phyloP scores from a whole-genome alignment of 371 early-diverging fungal species.

The Rhizopus stolonifer region DNA sequence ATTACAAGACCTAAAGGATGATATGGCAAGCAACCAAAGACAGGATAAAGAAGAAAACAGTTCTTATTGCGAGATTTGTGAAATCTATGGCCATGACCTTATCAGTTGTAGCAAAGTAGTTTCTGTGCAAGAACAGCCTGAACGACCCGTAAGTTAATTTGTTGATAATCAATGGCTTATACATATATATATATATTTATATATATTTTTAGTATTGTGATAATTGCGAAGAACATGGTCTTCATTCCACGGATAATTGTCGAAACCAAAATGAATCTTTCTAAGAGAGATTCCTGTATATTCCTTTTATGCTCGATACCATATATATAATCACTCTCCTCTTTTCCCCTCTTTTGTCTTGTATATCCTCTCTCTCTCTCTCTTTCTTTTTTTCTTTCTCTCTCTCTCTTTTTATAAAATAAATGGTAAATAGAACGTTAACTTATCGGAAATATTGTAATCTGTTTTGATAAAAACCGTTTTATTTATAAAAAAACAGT shows the following conservation, averaged over 20 bases:
- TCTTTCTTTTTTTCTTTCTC: conserved; percentile 1
- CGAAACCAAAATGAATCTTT: conserved; percentile 66
- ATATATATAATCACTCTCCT: too few species aligned
- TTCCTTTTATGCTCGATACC: background rate
- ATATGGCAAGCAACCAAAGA: conserved; percentile 1
- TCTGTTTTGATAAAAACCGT: too few species aligned
- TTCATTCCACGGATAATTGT: conserved; percentile 66
- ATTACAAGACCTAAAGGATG: conserved; percentile 45
- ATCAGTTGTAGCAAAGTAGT: conserved; percentile 58
- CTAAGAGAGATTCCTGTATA: conserved; percentile 19
- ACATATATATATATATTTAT: too few species aligned
- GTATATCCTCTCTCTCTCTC: background rate
- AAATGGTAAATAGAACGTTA: background rate
- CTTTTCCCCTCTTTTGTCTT: too few species aligned
- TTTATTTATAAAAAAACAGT: too few species aligned
- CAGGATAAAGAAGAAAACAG: conserved; percentile 9
- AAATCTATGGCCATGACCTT: conserved; percentile 64
- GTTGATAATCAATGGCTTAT: background rate
- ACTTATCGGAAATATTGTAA: too few species aligned
- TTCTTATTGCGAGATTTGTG: conserved; percentile 71
- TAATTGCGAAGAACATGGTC: conserved; percentile 66
- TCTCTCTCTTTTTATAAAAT: background rate
- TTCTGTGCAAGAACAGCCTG: conserved; percentile 12
- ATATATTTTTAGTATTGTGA: conserved; percentile 53
- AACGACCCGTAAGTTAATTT: conserved; percentile 11